Evolutionary conservation across 2,329 filamentous ascomycete species (phyloP), one percentile per base, ranked within the genome.

Genomic region (Rugonectria rugulosa): DNA sequence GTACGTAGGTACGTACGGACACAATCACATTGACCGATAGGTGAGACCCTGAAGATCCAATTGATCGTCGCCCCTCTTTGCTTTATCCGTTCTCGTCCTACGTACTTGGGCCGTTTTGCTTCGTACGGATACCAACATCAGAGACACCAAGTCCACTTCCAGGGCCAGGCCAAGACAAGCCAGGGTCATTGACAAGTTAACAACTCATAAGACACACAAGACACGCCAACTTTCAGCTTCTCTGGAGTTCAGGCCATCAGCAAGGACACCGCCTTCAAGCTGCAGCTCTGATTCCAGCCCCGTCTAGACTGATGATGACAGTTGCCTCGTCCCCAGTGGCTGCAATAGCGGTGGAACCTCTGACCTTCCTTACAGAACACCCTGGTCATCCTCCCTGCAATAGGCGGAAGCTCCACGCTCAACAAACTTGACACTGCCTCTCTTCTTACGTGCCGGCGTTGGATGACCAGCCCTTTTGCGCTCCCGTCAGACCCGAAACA

Each of bases 1-100:
- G 27, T 45, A 27, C 24, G 6, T 27, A 27, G 24, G 11, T 27
- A 27, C 24, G 19, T 8, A 4, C 42, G 42, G 42, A 23, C 24
- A 34, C 6, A 29, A 46, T 15, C 43, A 37, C 44, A 12, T 14
- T 27, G 29, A 24, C 23, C 10, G 36, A 19, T 29, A 48, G 14
- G 19, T 26, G 34, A 41, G 60, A 66, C 63, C 63, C 63, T 65
- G 58, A 64, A 65, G 63, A 65, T 65, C 62, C 53, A 62, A 65
- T 57, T 27, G 53, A 57, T 60, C 61, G 38, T 31, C 42, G 12
- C 42, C 24, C 23, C 36, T 31, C 20, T 5, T 20, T 37, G 14
- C 11, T 19, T 6, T 37, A 10, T 5, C 5, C 11, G 5, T 37
- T 37, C 34, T 17, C 17, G 34, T 37, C 11, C 31, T 15, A 15